Evolutionary conservation across 2,329 filamentous ascomycete species (phyloP).

Genomic region (Pyrenochaeta sp.): DNA sequence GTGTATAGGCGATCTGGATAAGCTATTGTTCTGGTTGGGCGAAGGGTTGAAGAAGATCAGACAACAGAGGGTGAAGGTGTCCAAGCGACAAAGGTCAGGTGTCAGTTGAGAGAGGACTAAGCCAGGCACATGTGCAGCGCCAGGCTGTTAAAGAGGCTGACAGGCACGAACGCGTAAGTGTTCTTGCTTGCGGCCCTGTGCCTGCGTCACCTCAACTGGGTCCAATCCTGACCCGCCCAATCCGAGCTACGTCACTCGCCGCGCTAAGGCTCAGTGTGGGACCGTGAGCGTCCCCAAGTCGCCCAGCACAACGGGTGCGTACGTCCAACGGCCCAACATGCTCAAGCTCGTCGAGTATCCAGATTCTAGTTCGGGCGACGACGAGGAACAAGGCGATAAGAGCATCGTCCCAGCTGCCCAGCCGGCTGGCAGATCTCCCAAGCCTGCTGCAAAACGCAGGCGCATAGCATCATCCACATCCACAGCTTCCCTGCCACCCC

Average conservation of each 20-base stretch:
- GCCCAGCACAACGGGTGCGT: constrained; percentile 16
- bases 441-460: constrained; percentile 40
- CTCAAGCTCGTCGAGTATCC: constrained; percentile 43
- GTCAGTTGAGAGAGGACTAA: neutral
- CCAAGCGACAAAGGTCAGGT: constrained; percentile 8
- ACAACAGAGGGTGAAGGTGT: neutral
- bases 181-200: constrained; percentile 30
- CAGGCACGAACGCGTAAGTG: constrained; percentile 46
- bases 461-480: constrained; percentile 19
- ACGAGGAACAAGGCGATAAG: constrained; percentile 38
- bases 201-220: constrained; percentile 28
- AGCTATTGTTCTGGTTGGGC: constrained; percentile 1
- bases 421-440: constrained; percentile 14
- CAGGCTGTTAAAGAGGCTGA: too few relatives aligned
- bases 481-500: constrained; percentile 66
- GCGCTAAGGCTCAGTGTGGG: constrained; percentile 29
- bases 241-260: constrained; percentile 36
- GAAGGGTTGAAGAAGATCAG: constrained; percentile 5
- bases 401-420: constrained; percentile 13
- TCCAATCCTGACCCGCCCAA: constrained; percentile 21
- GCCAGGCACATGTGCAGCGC: neutral
- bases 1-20: constrained; percentile 4
- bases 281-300: constrained; percentile 10
- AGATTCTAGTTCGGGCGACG: constrained; percentile 65
- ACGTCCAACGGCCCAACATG: constrained; percentile 31